These are phyloP conservation scores for Ceratopteris richardii DNA, from an alignment of 75 land plant species.

Conservation along the genomic window DNA sequence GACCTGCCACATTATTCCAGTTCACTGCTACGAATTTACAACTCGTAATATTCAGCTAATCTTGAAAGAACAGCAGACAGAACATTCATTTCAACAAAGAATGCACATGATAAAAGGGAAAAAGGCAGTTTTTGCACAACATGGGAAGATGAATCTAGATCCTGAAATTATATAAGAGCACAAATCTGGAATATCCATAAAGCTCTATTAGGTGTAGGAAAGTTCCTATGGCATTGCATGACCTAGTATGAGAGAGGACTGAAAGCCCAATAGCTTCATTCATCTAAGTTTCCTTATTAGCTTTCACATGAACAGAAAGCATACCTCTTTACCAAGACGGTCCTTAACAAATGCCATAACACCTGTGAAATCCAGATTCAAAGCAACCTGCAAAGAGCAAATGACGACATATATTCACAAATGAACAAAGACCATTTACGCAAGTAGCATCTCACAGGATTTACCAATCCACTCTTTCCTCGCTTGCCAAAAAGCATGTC, in stretches of 20 bases:
- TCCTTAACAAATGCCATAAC: slow-evolving; percentile 42
- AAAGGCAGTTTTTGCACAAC: background rate
- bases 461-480: slow-evolving; percentile 54
- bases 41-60: background rate
- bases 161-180: too few relatives aligned
- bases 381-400: slow-evolving; percentile 23
- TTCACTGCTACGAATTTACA: too few relatives aligned
- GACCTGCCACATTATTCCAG: too few relatives aligned
- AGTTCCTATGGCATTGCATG: too few relatives aligned
- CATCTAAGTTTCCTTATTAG: too few relatives aligned
- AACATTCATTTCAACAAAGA: background rate
- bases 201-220: too few relatives aligned
- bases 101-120: background rate
- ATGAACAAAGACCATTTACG: background rate
- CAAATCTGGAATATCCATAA: too few relatives aligned
- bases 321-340: slow-evolving; percentile 49
- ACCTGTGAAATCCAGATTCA: slow-evolving; percentile 42
- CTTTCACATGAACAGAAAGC: too few relatives aligned
- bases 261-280: too few relatives aligned
- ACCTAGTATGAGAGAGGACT: too few relatives aligned
- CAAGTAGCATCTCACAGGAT: too few relatives aligned
- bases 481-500: slow-evolving; percentile 55
- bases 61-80: background rate
- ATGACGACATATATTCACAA: background rate
- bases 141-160: too few relatives aligned